phyloP scores from a whole-genome alignment of 1,284 basidiomycete species.

The Blastosporella zonata region DNA sequence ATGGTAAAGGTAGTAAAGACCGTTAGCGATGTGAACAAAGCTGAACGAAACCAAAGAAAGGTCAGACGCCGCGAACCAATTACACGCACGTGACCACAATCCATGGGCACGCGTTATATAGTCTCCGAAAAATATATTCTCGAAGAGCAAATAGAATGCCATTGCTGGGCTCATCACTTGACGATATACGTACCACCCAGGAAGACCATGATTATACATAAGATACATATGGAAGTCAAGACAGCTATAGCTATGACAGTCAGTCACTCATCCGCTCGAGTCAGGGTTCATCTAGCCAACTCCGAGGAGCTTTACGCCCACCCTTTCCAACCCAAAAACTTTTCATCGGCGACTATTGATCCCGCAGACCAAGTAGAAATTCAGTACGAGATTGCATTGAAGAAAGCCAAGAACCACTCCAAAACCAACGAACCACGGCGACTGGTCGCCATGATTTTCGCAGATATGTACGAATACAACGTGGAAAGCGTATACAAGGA shows the following conservation, averaged over 20 bases:
- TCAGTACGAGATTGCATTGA: not conserved
- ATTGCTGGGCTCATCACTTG: no score
- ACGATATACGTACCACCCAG: no score
- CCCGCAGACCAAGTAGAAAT: not conserved
- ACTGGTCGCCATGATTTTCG: not conserved
- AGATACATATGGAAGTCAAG: no score
- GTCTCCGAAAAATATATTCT: no score
- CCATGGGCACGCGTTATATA: not conserved
- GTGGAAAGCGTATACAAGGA: not conserved
- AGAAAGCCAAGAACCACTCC: not conserved
- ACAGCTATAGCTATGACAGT: no score
- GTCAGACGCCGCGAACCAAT: conserved; percentile 15
- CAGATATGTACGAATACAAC: not conserved
- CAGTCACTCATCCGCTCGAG: no score
- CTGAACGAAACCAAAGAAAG: conserved; percentile 1
- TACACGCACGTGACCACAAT: conserved; percentile 18
- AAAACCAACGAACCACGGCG: not conserved
- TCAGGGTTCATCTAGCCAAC: not conserved
- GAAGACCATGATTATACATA: conserved; percentile 3
- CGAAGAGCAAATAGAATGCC: no score
- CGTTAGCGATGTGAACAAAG: conserved; percentile 4
- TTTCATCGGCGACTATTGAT: not conserved
- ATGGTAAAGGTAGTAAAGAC: not conserved
- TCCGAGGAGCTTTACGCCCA: not conserved
- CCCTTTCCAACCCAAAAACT: not conserved